phyloP scores from a whole-genome alignment of 2,329 filamentous ascomycete species.

The Trichoderma sp. region DNA sequence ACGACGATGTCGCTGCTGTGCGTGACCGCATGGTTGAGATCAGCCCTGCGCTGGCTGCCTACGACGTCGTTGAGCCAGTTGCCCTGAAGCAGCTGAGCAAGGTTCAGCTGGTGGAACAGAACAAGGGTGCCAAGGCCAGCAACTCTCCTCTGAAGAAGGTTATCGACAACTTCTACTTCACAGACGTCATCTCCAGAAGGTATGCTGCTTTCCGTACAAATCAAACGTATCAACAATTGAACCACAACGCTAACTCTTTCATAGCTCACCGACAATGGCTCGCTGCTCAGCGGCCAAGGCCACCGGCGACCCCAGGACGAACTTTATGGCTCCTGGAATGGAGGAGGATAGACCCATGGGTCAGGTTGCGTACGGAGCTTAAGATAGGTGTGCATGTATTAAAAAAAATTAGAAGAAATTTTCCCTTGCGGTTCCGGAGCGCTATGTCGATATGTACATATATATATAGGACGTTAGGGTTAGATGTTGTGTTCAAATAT shows the following conservation, averaged over 20 bases:
- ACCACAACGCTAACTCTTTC: slow-evolving; percentile 33
- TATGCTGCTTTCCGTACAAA: slow-evolving; percentile 51
- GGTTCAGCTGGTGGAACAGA: slow-evolving; percentile 93
- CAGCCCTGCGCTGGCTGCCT: slow-evolving; percentile 83
- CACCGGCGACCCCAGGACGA: slow-evolving; percentile 74
- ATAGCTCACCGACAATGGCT: slow-evolving; percentile 95
- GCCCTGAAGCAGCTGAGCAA: slow-evolving; percentile 78
- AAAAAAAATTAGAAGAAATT: slow-evolving; percentile 41
- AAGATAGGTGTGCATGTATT: slow-evolving; percentile 38
- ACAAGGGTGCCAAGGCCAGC: slow-evolving; percentile 80
- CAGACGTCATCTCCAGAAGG: slow-evolving; percentile 95
- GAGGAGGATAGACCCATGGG: slow-evolving; percentile 65
- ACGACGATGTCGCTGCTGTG: slow-evolving; percentile 87
- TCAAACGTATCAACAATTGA: too few species aligned
- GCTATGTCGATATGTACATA: slow-evolving; percentile 47
- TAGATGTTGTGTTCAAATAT: slow-evolving; percentile 35
- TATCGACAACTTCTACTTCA: slow-evolving; percentile 98
- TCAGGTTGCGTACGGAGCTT: slow-evolving; percentile 63
- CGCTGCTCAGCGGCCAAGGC: slow-evolving; percentile 94
- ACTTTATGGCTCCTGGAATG: slow-evolving; percentile 76
- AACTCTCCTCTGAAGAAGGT: slow-evolving; percentile 78
- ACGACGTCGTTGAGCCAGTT: slow-evolving; percentile 87
- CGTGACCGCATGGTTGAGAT: slow-evolving; percentile 95
- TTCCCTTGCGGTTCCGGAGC: slow-evolving; percentile 37
- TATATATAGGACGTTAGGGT: slow-evolving; percentile 42